Base-by-base conservation (phyloP, 2,329 filamentous ascomycete genomes). In the Thermomyces lanuginosus region DNA sequence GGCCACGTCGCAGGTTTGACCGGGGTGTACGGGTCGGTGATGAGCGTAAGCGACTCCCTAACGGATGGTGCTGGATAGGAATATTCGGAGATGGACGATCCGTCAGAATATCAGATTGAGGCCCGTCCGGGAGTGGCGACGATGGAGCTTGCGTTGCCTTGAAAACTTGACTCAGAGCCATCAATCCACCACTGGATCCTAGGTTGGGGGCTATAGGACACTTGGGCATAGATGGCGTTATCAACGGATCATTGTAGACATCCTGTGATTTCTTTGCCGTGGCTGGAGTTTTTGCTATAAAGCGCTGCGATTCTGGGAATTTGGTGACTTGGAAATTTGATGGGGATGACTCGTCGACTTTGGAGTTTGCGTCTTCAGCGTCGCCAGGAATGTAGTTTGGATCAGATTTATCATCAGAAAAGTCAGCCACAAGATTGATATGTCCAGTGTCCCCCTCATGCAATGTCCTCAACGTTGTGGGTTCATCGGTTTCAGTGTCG, bases 51-150 rank as follows among this genome's bases (percentile, higher is more conserved):
- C 38, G 38, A 7, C 43, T 41, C 22, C 42, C 38, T 13, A 53
- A 37, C 6, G 51, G 47, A 16, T 45, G 48, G 17, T 43, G 42
- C 28, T 60, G 49, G 14, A 60, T 50, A 19, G 58, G 52, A 11
- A 63, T 42, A 35, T 59, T 55, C n/a, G 60, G 60, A 2, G 60
- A 63, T 3, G 60, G 60, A 26, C 59, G 54, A 34, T 62, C 58
- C 7, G 58, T 62, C 16, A 49, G 35, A 6, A 47, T 40, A 22
- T 58, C 58, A 2, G 46, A 45, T 5, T 48, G 48, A 2, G 42
- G 37, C 7, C 42, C 35, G 34, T 51, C 46, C 7, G 49, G 39
- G 19, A 58, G 42, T 4, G 60, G 60, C 7, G 60, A 63, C 2
- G 60, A 60, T 13, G 52, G 46, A 16, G 51, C 58, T 36, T 63